These are phyloP conservation scores for Emmonsia crescens DNA, from an alignment of 2,329 filamentous ascomycete species.

Conservation along the genomic window DNA sequence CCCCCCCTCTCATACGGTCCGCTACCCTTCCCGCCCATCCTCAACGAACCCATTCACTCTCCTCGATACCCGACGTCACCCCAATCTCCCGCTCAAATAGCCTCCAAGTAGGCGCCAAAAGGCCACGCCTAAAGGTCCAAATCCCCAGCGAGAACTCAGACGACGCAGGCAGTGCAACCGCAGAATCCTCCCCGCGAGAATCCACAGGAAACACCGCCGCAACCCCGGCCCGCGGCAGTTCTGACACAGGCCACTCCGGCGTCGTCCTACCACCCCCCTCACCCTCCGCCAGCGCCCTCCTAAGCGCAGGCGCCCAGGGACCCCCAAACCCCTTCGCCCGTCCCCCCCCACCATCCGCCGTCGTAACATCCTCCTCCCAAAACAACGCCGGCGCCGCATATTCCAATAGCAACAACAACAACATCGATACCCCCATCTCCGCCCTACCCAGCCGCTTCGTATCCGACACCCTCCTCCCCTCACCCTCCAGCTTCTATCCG, in stretches of 20 bases:
- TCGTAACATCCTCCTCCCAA: slow-evolving; percentile 21
- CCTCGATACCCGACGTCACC: slow-evolving; percentile 58
- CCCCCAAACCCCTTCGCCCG: slow-evolving; percentile 93
- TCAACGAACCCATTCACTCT: slow-evolving; percentile 42
- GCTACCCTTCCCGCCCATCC: slow-evolving; percentile 41
- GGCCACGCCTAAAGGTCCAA: slow-evolving; percentile 81
- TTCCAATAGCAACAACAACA: slow-evolving; percentile 23
- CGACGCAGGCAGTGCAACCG: slow-evolving; percentile 59
- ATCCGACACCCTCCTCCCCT: slow-evolving; percentile 75
- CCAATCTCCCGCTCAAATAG: slow-evolving; percentile 73
- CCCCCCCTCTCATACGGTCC: slow-evolving; percentile 35
- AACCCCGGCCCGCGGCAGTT: slow-evolving; percentile 45
- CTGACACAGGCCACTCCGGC: slow-evolving; percentile 50
- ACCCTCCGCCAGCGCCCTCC: slow-evolving; percentile 70
- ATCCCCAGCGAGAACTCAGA: slow-evolving; percentile 89
- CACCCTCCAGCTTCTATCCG: slow-evolving; percentile 82
- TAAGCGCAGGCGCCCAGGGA: slow-evolving; percentile 83
- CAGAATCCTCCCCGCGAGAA: slow-evolving; percentile 54
- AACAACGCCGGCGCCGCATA: slow-evolving; percentile 31
- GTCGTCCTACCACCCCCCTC: slow-evolving; percentile 88
- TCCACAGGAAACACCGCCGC: slow-evolving; percentile 44
- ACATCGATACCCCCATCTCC: slow-evolving; percentile 72
- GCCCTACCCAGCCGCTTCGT: slow-evolving; percentile 87
- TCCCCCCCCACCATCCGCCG: slow-evolving; percentile 56
- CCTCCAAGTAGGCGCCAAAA: slow-evolving; percentile 53